Base-by-base conservation (phyloP, 2,329 filamentous ascomycete genomes). In the Neofusicoccum ribis region DNA sequence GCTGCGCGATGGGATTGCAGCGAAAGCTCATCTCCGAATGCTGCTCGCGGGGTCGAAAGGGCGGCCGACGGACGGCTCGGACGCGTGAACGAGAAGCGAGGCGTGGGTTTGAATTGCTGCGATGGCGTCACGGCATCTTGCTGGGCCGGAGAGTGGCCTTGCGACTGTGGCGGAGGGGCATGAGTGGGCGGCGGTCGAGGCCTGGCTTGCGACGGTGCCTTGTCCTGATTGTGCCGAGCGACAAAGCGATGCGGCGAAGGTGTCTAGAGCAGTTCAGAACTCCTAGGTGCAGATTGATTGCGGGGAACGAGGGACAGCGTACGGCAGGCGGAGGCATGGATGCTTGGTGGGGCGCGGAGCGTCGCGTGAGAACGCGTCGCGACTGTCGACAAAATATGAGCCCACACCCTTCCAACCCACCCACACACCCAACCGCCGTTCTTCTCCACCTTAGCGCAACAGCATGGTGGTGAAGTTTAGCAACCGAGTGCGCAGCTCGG, bases 61-160 rank as follows among this genome's bases (percentile, higher is more conserved):
- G 43, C 17, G 11, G 5, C 5, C n/a, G 43, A 27, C 8, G 43
- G 8, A 23, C 7, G 8, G 2, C 5, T 36, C 23, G 44, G 41
- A 17, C 59, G 65, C 12, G 70, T 63, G 23, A 74, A 34, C 0
- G 76, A 71, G 61, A 78, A 78, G 11, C 75, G 72, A 43, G 72
- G 77, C 15, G 74, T 74, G 7, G 73, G 73, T 4, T 72, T 72
- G 7, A 72, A 50, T 34, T 67, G 72, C 52, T 60, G 56, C n/a
- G 56, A 60, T 9, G 61, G 61, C 15, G 61, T 63, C 39, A 15
- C 44, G n/a, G 34, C 43, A 51, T 50, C 46, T 43, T 51, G 46
- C 20, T 41, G 44, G 23, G 34, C 15, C 1, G 47, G 47, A 41
- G 47, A 27, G 27, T 7, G 17, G 36, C 46, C 59, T 43, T 41